Base-by-base conservation (phyloP, 2,329 filamentous ascomycete genomes). In the Clonostachys chloroleuca region DNA sequence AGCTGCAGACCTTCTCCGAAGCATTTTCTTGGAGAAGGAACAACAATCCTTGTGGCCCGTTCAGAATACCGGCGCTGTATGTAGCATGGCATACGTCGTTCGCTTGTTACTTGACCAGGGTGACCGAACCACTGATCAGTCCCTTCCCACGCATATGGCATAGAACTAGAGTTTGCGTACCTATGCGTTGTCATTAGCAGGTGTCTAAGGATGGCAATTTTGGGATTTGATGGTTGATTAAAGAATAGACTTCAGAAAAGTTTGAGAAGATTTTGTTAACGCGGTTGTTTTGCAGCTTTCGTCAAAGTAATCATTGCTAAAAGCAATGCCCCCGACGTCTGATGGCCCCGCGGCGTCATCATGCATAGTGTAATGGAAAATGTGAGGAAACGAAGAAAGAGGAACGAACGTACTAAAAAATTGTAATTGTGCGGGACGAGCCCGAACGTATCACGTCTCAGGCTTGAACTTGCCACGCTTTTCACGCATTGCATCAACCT, bases 401-500 rank as follows among this genome's bases (percentile, higher is more conserved):
- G 24, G 35, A 30, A 47, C 33, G 12, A 12, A 12, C 20, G n/a
- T 34, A 24, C 17, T 12, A 18, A 12, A 12, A 33, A 40, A 17
- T 17, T 40, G 12, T 12, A 30, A 16, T 3, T 20, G 40, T 40
- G 43, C 6, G 12, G 33, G 14, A 40, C 17, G n/a, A 20, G 24
- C 13, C 20, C 33, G 34, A 18, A 8, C 18, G 30, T n/a, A 40
- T 69, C 61, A 72, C 35, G 66, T 66, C 53, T 78, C 75, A 14
- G 75, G 75, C 61, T 72, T 74, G 59, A 86, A 80, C 62, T 77
- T 83, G 20, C 82, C 80, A 58, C 80, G 79, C 67, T 80, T 78
- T 65, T 79, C 79, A 67, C 81, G 82, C 82, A 92, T 85, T 49
- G 82, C 81, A 59, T 80, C 74, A 42, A 94, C 81, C 66, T 81